A percentile compares a stretch with the other conserved stretches of the same genome.
phyloP scores from a whole-genome alignment of 441 rosid genomes.

The Gossypium gossypioides region DNA sequence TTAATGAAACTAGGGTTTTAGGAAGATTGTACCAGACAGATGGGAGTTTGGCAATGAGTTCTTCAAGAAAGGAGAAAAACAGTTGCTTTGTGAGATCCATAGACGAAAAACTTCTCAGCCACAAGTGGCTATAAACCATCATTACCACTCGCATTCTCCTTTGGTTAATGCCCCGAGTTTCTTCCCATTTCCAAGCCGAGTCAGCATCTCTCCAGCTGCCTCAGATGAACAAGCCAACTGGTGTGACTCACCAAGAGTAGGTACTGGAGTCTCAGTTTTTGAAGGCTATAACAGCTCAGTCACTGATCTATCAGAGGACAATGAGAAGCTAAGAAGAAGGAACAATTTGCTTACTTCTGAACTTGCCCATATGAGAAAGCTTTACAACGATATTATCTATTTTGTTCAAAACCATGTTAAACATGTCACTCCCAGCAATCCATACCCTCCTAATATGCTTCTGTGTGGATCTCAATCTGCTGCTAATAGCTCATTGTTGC shows the following conservation, averaged over 20 bases:
- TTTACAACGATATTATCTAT: constrained; percentile 83
- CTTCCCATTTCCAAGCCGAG: constrained; percentile 44
- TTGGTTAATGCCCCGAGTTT: constrained; percentile 34
- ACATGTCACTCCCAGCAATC: constrained; percentile 66
- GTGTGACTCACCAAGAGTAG: constrained; percentile 53
- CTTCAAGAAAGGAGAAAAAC: constrained; percentile 85
- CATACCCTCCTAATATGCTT: constrained; percentile 37
- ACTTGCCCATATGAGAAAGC: constrained; percentile 79
- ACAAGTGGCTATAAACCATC: constrained; percentile 38
- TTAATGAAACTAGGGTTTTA: constrained; percentile 55
- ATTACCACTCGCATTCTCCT: constrained; percentile 38
- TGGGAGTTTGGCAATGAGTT: constrained; percentile 95
- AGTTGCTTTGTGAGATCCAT: constrained; percentile 83
- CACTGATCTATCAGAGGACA: constrained; percentile 64
- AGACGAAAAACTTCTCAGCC: constrained; percentile 68
- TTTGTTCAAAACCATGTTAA: constrained; percentile 85
- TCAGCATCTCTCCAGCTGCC: constrained; percentile 44
- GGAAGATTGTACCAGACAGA: constrained; percentile 91
- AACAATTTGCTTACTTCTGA: constrained; percentile 74
- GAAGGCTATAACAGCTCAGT: constrained; percentile 26
- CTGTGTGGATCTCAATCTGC: constrained; percentile 29
- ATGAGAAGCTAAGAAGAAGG: constrained; percentile 66
- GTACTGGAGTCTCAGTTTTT: constrained; percentile 10
- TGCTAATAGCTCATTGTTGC: constrained; percentile 16
- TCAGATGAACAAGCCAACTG: constrained; percentile 56